These are phyloP conservation scores for Basidioascus undulatus DNA, from an alignment of 768 basidiomycete genomes.

Conservation along the genomic window DNA sequence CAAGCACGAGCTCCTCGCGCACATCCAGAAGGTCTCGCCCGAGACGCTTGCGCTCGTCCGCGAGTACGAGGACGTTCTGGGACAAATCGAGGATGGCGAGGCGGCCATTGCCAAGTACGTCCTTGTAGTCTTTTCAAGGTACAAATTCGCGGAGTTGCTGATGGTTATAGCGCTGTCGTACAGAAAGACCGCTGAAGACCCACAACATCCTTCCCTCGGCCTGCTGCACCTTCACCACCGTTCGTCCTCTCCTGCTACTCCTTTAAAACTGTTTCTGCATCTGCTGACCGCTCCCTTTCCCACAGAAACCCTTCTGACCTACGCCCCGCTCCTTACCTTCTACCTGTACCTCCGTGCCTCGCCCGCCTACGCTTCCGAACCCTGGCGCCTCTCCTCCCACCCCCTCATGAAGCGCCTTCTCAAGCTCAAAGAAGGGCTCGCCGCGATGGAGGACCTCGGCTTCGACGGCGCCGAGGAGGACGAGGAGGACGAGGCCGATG, in stretches of 20 bases:
- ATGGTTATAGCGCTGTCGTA: neutral
- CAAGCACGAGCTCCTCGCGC: slow-evolving; percentile 33
- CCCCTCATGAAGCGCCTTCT: slow-evolving; percentile 55
- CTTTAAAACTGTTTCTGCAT: neutral
- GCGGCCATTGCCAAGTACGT: slow-evolving; percentile 33
- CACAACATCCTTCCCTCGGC: slow-evolving; percentile 35
- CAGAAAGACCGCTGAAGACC: slow-evolving; percentile 28
- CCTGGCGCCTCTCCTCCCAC: slow-evolving; percentile 33
- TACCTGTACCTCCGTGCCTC: slow-evolving; percentile 66
- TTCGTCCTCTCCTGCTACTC: slow-evolving; percentile 14
- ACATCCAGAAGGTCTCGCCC: slow-evolving; percentile 49
- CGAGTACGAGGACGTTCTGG: slow-evolving; percentile 55
- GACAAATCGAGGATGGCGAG: slow-evolving; percentile 28
- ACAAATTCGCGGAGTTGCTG: neutral
- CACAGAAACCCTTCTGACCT: slow-evolving; percentile 68
- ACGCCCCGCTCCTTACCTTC: slow-evolving; percentile 71
- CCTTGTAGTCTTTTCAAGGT: neutral
- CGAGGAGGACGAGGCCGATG: slow-evolving; percentile 10
- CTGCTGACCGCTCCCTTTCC: neutral
- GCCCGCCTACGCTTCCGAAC: slow-evolving; percentile 36
- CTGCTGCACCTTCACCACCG: slow-evolving; percentile 73
- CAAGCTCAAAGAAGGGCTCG: slow-evolving; percentile 54
- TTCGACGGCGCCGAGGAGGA: slow-evolving; percentile 25
- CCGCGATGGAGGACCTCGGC: slow-evolving; percentile 64
- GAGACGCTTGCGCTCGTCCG: slow-evolving; percentile 56